Evolutionary conservation across 345 rosid genomes (phyloP).

Genomic region (Erysimum cheiranthoides): DNA sequence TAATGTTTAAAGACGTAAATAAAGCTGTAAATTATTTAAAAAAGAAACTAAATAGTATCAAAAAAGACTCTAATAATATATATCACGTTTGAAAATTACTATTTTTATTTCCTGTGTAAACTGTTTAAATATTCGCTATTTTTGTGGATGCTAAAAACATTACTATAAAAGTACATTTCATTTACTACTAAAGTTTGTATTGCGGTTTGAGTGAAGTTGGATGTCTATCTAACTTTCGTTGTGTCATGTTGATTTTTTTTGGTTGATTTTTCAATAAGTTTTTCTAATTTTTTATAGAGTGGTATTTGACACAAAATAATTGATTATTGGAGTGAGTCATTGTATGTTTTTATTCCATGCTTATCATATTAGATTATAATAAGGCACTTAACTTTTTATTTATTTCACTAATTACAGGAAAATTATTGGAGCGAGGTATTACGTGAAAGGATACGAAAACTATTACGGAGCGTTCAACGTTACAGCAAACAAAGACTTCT

Average conservation of each 20-base stretch:
- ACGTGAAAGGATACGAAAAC: conserved; percentile 60
- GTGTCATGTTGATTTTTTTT: background rate
- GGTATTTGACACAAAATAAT: conserved; percentile 19
- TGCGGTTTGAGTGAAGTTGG: background rate
- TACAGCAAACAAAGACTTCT: conserved; percentile 58
- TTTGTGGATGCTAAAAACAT: background rate
- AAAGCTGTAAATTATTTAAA: background rate
- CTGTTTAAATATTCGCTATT: background rate
- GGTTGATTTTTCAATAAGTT: background rate
- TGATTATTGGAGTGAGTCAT: background rate
- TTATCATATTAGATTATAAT: background rate
- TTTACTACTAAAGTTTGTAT: background rate
- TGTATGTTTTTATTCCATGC: background rate
- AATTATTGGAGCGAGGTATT: conserved; percentile 83
- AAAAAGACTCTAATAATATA: too few species aligned
- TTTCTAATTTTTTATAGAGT: background rate
- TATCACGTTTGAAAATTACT: background rate
- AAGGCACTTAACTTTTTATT: background rate
- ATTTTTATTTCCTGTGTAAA: too few species aligned
- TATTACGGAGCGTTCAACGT: conserved; percentile 54
- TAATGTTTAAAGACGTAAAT: background rate
- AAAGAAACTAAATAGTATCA: background rate
- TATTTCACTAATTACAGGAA: conserved; percentile 54
- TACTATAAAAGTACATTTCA: background rate
- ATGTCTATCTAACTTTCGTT: background rate